Base-by-base conservation (phyloP, 2,329 filamentous ascomycete species). In the Calonectria pteridis region DNA sequence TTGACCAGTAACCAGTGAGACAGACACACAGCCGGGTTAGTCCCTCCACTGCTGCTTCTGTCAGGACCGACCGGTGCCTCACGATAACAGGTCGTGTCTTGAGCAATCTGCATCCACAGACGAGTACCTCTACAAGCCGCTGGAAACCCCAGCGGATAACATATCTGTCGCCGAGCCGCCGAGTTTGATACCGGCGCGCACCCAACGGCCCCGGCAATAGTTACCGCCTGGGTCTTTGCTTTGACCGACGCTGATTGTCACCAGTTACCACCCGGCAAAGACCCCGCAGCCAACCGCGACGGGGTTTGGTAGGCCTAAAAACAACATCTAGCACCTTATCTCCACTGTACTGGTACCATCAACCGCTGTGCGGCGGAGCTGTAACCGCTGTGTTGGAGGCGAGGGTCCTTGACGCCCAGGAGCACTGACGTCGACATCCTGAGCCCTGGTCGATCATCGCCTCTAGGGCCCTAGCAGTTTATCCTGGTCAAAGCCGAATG, bases 371-470 rank as follows among this genome's bases (percentile, higher is more conserved):
- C 64, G 28, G 31, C 69, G 66, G 66, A 75, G 73, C 68, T 76
- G 68, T 76, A 80, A 71, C 74, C 71, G 77, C 76, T 72, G 69
- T 68, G 64, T 18, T 65, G 65, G 73, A 76, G 63, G 43, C 64
- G 69, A 78, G 55, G 69, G 70, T 67, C 71, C 59, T 67, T 69
- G 73, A 62, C 66, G 73, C 73, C 71, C 64, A 31, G 67, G 43
- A 79, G 76, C 75, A 80, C 76, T 82, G 78, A 79, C 78, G 72
- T 80, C 72, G 78, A 76, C 75, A 58, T 73, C 73, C 73, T 46
- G 66, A 77, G 73, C 79, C 78, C 80, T 77, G 79, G 81, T 76
- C 79, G 78, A 80, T 82, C 79, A 80, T 82, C 78, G 73, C 78
- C 80, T 76, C 80, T 43, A 62, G 67, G 67, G 80, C 74, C 67